Base-by-base conservation (phyloP, 768 basidiomycete species). In the Peribolospora baueri region DNA sequence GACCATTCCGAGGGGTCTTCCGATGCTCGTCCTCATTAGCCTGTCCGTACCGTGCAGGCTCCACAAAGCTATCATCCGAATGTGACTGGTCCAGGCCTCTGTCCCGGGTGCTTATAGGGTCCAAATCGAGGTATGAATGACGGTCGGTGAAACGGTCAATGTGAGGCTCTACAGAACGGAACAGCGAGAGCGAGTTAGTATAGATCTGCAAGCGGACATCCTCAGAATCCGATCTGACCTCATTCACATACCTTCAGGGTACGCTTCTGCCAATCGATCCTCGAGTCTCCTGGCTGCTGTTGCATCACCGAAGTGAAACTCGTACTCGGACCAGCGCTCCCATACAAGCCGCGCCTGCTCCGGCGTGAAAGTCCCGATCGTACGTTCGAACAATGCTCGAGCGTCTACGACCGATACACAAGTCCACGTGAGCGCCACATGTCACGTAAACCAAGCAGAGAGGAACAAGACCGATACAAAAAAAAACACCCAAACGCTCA, bases 321-420 rank as follows among this genome's bases (percentile, higher is more conserved):
- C 86, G 69, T 91, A 91, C 54, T 81, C 74, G 4, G 87, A 80
- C 93, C 90, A 97, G 48, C 84, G 77, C 64, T 93, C 87, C 90
- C 90, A 98, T 13, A 97, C 73, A 0, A 82, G 80, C 42, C 83
- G 73, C 11, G 85, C 84, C 46, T 77, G 76, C 48, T 84, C 82
- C 6, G 61, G 55, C 8, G 80, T 68, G 66, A 93, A 86, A 4
- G 75, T 80, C 11, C 73, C 67, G 37, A 91, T 82, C 5, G 84
- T 80, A 38, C 84, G 77, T 65, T 98, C 91, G 64, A 98, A 98
- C 38, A 97, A 70, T 0, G 91, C 91, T 54, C 91, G 78, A 1
- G 91, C 93, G 70, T 98, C 93, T 98, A 58, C 5, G 42, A 45
- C 5, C 41, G 41, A 43, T 13, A 47, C 57, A 5, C 51, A 43